Evolutionary conservation across 768 basidiomycete genomes (phyloP), one percentile per base, ranked within the genome.

Genomic region (Infundibulicybe gibba): DNA sequence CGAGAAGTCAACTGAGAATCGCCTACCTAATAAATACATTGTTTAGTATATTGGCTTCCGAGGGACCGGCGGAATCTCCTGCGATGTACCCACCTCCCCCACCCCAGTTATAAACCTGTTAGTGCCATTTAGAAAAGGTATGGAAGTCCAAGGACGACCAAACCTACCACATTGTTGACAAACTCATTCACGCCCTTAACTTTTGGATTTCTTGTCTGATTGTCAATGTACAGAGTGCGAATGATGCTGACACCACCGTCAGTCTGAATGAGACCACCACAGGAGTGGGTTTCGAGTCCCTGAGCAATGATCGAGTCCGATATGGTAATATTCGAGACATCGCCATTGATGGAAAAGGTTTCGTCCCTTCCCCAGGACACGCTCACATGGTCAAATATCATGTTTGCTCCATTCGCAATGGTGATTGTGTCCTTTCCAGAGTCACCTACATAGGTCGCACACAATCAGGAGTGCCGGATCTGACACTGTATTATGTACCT

Each of bases 131-230:
- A 25, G 25, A 3, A 8, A 25, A 8, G 25, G 25, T 25, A 25
- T 25, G 8, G 25, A 38, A 38, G n/a, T 3, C 3, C 14, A 38
- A 38, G 17, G 14, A 10, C 10, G 35, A 10, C 20, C 5, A 20
- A n/a, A 53, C 59, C 35, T 50, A 68, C 66, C 21, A 68, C 65
- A 43, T 67, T 68, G 38, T 68, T 68, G 3, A 65, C 58, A 46
- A 65, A 68, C 31, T 67, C 66, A 35, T 68, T 68, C 31, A 65
- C 61, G 8, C 66, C 66, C 40, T 68, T 68, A 19, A 68, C 66
- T 40, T 68, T 68, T 12, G 66, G 66, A 44, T 68, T 68, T 35
- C 66, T 49, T 6, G 66, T 67, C 48, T 68, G 51, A 47, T 68
- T 68, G 53, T 68, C 66, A 44, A 68, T 67, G 40, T 68, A 67